These are phyloP conservation scores for Annona squamosa DNA, from an alignment of 164 flowering plant genomes.

Conservation along the genomic window DNA sequence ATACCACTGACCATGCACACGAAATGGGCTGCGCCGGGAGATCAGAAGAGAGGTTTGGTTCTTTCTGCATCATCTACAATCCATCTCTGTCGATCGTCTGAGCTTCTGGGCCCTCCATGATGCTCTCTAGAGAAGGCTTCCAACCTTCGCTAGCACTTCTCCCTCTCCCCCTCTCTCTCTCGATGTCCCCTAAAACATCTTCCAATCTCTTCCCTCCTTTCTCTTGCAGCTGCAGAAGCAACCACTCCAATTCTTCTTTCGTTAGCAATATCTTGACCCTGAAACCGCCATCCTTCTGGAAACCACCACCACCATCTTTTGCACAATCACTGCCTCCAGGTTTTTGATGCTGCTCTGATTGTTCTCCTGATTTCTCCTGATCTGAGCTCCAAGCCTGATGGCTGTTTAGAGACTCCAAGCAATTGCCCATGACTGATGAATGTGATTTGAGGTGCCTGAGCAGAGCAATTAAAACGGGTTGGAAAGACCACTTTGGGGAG, in stretches of 20 bases:
- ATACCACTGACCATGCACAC: background rate
- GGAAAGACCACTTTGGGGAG: background rate
- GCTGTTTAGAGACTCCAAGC: slow-evolving; percentile 21
- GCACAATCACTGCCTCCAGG: background rate
- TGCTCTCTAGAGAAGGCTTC: slow-evolving; percentile 61
- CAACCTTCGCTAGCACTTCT: slow-evolving; percentile 24
- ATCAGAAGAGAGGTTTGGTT: background rate
- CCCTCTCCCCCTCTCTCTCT: slow-evolving; percentile 24
- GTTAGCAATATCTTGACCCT: slow-evolving; percentile 57
- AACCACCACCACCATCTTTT: slow-evolving; percentile 1
- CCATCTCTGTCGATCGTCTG: slow-evolving; percentile 20
- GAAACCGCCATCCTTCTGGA: slow-evolving; percentile 13
- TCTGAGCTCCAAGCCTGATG: too few relatives aligned
- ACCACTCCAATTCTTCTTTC: slow-evolving; percentile 53
- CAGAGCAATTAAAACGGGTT: background rate
- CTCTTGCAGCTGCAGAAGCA: slow-evolving; percentile 34
- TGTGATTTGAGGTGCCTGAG: background rate
- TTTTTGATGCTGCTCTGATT: slow-evolving; percentile 1
- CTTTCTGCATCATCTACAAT: too few relatives aligned
- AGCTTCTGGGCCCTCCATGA: slow-evolving; percentile 47
- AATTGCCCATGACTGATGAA: slow-evolving; percentile 41
- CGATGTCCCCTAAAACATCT: slow-evolving; percentile 46
- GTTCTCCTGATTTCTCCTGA: slow-evolving; percentile 1
- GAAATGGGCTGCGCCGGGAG: background rate
- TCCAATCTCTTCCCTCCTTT: slow-evolving; percentile 35